Base-by-base conservation (phyloP, 306 rosid species). In the Argentina anserina region DNA sequence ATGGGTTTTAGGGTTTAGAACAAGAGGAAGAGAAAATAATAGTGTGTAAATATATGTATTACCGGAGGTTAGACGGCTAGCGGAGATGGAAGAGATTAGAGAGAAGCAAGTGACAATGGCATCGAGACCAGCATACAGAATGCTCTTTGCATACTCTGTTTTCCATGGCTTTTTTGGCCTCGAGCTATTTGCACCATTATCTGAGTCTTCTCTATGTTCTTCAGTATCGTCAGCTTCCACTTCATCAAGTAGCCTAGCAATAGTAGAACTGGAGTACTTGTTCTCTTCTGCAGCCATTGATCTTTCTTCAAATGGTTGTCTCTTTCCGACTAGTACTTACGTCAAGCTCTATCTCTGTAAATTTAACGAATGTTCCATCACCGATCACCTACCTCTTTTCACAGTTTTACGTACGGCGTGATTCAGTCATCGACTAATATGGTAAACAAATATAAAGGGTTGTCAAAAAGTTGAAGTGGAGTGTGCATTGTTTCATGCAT, bases 151-250 rank as follows among this genome's bases (percentile, higher is more conserved):
- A 74, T 78, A 71, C 71, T 81, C 79, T 67, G 82, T 86, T 41
- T 70, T 84, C 90, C 87, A 83, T 13, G 90, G 87, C 74, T 86
- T 81, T 69, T 72, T 86, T 70, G 96, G 91, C n/a, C 93, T 84
- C 40, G 23, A 15, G 17, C 18, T 1, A 18, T 14, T 14, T 6
- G 13, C 37, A 34, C 46, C 29, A 11, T 23, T 14, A 40, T 45
- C 70, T 4, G 6, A 14, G 64, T 67, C 25, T 69, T 72, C 63
- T 31, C 73, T 46, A 0, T 47, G 40, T 71, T 72, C 23, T 50
- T 9, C 26, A 36, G 36, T 20, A 9, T 21, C 58, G 23, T 53
- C 70, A 13, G 7, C 28, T 21, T 18, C 36, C 2, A 6, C 40
- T 31, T 29, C 13, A 9, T 23, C 39, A 15, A 59, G 31, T 17